Conservation (phyloP, 805 yeast species). For the Suhomyces canberraensis region DNA sequence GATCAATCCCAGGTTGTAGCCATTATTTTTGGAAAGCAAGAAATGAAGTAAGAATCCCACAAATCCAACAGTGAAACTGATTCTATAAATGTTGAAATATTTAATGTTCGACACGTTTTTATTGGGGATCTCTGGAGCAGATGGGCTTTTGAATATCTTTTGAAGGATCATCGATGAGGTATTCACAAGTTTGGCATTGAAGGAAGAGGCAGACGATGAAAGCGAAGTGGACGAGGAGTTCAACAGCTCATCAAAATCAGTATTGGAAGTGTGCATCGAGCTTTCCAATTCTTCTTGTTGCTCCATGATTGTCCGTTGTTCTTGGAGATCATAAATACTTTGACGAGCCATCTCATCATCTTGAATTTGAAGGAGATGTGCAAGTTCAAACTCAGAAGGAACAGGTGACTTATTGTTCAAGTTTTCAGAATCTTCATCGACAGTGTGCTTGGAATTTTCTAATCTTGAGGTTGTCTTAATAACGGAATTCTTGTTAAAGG, state of each 20-base stretch:
- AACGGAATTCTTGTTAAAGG: conserved; percentile 32
- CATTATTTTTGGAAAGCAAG: conserved; percentile 23
- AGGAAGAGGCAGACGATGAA: conserved; percentile 26
- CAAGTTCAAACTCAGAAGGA: not conserved
- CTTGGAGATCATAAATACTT: conserved; percentile 21
- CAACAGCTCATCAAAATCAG: conserved; percentile 21
- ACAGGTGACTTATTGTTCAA: not conserved
- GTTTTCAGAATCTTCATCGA: no score
- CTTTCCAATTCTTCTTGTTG: conserved; percentile 24
- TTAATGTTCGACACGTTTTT: conserved; percentile 4
- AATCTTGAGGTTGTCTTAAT: conserved; percentile 29
- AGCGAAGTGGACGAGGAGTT: conserved; percentile 32
- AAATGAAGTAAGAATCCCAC: conserved; percentile 38
- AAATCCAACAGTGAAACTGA: conserved; percentile 38
- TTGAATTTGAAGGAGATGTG: conserved; percentile 20
- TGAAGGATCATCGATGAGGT: conserved; percentile 31
- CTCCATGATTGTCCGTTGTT: conserved; percentile 20
- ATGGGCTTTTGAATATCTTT: conserved; percentile 19
- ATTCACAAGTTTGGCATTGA: conserved; percentile 23
- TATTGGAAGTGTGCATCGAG: conserved; percentile 9
- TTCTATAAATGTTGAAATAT: conserved; percentile 18
- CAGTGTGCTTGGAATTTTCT: not conserved
- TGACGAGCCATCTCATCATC: conserved; percentile 32
- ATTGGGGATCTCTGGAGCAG: conserved; percentile 3
- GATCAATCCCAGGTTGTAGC: conserved; percentile 8